phyloP scores from a whole-genome alignment of 805 yeast species.

The Diddensiella santjacobensis region DNA sequence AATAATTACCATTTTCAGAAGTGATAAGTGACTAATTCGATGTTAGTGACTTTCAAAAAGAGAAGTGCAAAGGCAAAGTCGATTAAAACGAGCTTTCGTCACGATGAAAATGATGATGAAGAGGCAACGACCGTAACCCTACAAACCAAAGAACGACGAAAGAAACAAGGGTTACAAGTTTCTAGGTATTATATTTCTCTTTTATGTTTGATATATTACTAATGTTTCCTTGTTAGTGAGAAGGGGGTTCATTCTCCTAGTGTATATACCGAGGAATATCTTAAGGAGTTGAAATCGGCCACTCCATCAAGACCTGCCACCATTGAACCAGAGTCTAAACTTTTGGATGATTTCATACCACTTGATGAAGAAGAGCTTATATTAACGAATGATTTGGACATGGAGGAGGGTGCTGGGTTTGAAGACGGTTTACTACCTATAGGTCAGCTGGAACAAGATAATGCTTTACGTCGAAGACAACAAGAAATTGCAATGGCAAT shows the following conservation, averaged over 20 bases:
- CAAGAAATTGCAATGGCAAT: constrained; percentile 14
- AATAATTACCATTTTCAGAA: neutral
- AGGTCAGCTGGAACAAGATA: neutral
- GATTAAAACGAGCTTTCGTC: neutral
- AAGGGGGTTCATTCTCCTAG: neutral
- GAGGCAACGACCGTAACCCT: neutral
- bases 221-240: no score
- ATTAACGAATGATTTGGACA: constrained; percentile 27
- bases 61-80: neutral
- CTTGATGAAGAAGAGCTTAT: constrained; percentile 1
- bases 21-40: neutral
- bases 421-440: constrained; percentile 31
- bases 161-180: neutral
- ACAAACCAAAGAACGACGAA: neutral
- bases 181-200: no score
- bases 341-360: neutral
- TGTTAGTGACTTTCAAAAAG: constrained; percentile 1
- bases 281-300: constrained; percentile 1
- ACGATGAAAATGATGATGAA: neutral
- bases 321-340: neutral
- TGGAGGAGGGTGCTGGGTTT: constrained; percentile 38
- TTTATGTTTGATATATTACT: no score
- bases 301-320: neutral
- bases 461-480: constrained; percentile 1
- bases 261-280: constrained; percentile 1